These are phyloP conservation scores for Melampsora americana DNA, from an alignment of 1,284 basidiomycete genomes.

Conservation along the genomic window DNA sequence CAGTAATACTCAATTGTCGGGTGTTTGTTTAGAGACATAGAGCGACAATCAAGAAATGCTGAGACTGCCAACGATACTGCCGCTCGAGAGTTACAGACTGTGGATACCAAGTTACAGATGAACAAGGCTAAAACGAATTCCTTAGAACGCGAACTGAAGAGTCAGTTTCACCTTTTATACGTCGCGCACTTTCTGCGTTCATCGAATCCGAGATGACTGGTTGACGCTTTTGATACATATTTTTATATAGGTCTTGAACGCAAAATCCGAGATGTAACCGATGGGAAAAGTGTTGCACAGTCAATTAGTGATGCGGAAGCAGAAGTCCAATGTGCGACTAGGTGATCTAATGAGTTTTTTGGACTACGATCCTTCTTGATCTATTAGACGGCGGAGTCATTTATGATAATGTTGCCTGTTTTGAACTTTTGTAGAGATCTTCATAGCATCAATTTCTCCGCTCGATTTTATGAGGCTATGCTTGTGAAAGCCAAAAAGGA, in stretches of 20 bases:
- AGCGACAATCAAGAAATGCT: constrained; percentile 11
- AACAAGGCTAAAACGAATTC: constrained; percentile 20
- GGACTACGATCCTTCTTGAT: not conserved
- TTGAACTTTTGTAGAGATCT: constrained; percentile 49
- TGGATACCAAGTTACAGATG: constrained; percentile 30
- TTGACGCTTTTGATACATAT: not conserved
- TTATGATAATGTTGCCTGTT: not conserved
- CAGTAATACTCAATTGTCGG: not conserved
- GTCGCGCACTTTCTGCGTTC: not conserved
- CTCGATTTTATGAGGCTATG: constrained; percentile 64
- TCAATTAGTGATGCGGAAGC: constrained; percentile 61
- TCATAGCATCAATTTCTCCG: constrained; percentile 52
- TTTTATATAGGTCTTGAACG: constrained; percentile 62
- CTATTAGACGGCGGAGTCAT: no score
- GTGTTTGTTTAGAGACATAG: not conserved
- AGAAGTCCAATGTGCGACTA: not conserved
- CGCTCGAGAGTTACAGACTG: constrained; percentile 23
- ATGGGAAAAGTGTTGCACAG: constrained; percentile 1
- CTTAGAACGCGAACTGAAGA: constrained; percentile 5
- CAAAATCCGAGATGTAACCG: constrained; percentile 53
- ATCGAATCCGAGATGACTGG: not conserved
- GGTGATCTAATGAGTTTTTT: not conserved
- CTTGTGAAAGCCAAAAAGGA: constrained; percentile 64
- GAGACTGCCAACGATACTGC: not conserved
- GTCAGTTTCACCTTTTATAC: constrained; percentile 4